phyloP scores from a whole-genome alignment of 2,329 filamentous ascomycete species.

The Scytalidium sp. region DNA sequence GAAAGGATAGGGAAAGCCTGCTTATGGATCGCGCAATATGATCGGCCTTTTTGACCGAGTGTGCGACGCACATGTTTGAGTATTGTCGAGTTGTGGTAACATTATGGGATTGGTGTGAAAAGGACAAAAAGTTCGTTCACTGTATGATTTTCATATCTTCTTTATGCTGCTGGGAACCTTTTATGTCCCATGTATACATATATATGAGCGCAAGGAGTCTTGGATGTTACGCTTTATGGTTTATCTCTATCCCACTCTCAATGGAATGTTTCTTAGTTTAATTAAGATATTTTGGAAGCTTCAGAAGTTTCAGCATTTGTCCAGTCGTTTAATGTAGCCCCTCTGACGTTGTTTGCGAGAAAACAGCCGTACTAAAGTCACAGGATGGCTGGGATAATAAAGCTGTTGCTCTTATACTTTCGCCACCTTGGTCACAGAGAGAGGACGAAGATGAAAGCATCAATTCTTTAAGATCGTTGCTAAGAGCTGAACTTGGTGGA shows the following conservation, averaged over 20 bases:
- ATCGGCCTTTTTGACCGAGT: neutral
- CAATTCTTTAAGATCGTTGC: too few relatives aligned
- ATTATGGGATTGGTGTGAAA: neutral
- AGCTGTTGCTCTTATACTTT: too few relatives aligned
- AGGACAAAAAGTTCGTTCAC: neutral
- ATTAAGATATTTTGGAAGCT: too few relatives aligned
- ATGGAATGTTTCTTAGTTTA: neutral
- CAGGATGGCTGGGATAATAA: too few relatives aligned
- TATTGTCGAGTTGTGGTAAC: neutral
- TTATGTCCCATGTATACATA: slow-evolving; percentile 1
- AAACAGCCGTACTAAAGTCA: too few relatives aligned
- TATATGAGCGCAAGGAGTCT: neutral
- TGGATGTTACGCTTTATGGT: neutral
- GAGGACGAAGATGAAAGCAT: slow-evolving; percentile 12
- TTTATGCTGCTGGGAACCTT: neutral
- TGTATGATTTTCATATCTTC: neutral
- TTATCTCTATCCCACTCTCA: neutral
- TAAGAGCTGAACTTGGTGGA: too few relatives aligned
- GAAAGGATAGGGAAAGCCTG: slow-evolving; percentile 46
- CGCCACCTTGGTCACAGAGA: slow-evolving; percentile 15
- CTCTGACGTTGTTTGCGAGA: too few relatives aligned
- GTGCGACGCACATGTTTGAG: neutral
- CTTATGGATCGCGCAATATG: neutral
- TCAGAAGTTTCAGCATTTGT: too few relatives aligned
- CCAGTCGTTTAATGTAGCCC: too few relatives aligned